phyloP scores from a whole-genome alignment of 345 rosid species.

The Corymbia maculata region DNA sequence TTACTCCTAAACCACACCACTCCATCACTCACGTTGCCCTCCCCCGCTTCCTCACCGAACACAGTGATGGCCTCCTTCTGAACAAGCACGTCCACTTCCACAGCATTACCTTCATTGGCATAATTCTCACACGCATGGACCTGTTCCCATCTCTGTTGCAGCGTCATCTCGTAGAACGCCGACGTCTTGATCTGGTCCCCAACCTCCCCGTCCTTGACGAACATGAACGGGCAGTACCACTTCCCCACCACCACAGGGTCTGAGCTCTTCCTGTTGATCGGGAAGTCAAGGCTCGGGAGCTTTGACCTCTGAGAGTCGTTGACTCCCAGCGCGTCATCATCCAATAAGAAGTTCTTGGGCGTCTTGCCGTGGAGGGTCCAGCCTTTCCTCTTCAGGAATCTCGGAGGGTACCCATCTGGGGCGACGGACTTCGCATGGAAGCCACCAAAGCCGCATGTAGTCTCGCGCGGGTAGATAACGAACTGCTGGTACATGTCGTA shows the following conservation, averaged over 20 bases:
- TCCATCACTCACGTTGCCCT: conserved; percentile 3
- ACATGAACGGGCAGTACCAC: conserved; percentile 73
- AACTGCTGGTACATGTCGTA: conserved; percentile 23
- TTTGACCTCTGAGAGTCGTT: conserved; percentile 13
- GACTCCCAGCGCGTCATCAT: conserved; percentile 52
- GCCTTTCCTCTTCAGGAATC: conserved; percentile 28
- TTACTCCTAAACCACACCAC: conserved; percentile 20
- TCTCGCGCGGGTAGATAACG: conserved; percentile 6
- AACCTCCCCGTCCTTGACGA: conserved; percentile 26
- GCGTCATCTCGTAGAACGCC: conserved; percentile 35
- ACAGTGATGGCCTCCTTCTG: conserved; percentile 21
- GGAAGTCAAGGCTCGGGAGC: conserved; percentile 28
- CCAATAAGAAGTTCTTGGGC: conserved; percentile 12
- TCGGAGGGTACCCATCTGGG: conserved; percentile 41
- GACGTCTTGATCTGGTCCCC: conserved; percentile 32
- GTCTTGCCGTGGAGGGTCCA: conserved; percentile 26
- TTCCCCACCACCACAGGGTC: conserved; percentile 27
- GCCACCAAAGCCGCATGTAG: neutral
- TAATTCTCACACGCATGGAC: conserved; percentile 26
- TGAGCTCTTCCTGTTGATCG: neutral
- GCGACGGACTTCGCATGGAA: conserved; percentile 44
- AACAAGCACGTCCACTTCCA: conserved; percentile 14
- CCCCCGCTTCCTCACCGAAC: conserved; percentile 10
- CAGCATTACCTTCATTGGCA: neutral
- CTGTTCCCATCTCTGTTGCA: conserved; percentile 49